A percentile compares a stretch with the other conserved stretches of the same genome.
phyloP scores from a whole-genome alignment of 1,284 basidiomycete genomes.

The Leccinum pallidistipes region DNA sequence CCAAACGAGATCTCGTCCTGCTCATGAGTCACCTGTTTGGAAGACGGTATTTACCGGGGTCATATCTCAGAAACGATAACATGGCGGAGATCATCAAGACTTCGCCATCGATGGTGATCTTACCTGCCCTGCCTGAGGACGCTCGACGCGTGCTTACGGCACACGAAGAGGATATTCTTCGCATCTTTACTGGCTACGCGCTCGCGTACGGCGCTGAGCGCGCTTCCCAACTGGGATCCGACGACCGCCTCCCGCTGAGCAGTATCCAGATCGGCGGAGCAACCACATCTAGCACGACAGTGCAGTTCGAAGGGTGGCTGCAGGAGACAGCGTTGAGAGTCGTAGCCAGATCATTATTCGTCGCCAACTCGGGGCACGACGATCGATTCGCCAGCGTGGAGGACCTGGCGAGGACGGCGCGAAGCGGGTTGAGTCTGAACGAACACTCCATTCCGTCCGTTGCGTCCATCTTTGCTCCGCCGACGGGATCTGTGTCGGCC shows the following conservation, averaged over 20 bases:
- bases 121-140: slow-evolving; percentile 47
- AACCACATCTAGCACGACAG: not conserved
- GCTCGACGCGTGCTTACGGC: slow-evolving; percentile 43
- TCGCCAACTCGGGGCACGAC: slow-evolving; percentile 61
- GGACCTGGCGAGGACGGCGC: slow-evolving; percentile 52
- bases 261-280: slow-evolving; percentile 25
- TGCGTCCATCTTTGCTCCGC: slow-evolving; percentile 37
- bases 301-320: slow-evolving; percentile 37
- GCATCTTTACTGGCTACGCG: slow-evolving; percentile 56
- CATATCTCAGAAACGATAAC: slow-evolving; percentile 41
- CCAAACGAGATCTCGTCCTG: slow-evolving; percentile 51
- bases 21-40: slow-evolving; percentile 63
- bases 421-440: slow-evolving; percentile 54
- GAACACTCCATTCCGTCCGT: slow-evolving; percentile 60
- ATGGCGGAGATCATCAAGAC: slow-evolving; percentile 40
- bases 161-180: slow-evolving; percentile 52
- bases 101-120: slow-evolving; percentile 56
- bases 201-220: slow-evolving; percentile 45
- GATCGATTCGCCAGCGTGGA: slow-evolving; percentile 51
- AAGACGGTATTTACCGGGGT: slow-evolving; percentile 49
- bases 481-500: not conserved
- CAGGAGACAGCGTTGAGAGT: slow-evolving; percentile 38
- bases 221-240: slow-evolving; percentile 38
- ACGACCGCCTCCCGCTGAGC: slow-evolving; percentile 51
- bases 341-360: slow-evolving; percentile 54